A percentile compares a stretch with the other conserved stretches of the same genome.
Conservation (phyloP, 805 yeast genomes). For the Barnettozyma populi region DNA sequence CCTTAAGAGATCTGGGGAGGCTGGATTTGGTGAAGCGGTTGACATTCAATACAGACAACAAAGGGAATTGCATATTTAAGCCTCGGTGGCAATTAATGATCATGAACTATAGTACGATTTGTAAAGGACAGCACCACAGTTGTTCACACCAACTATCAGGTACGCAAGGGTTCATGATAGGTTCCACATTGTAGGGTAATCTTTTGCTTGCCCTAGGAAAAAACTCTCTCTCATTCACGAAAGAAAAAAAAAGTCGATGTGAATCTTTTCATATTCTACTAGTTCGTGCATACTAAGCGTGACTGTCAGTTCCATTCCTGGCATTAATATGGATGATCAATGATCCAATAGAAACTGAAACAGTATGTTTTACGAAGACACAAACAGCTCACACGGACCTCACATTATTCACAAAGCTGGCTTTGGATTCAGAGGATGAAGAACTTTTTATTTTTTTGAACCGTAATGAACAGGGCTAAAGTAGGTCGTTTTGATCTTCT, state of each 20-base stretch:
- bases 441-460: slow-evolving; percentile 23
- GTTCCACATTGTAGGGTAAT: background rate
- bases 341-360: background rate
- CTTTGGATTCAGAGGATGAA: slow-evolving; percentile 19
- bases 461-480: slow-evolving; percentile 24
- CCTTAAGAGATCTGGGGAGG: slow-evolving; percentile 61
- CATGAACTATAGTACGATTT: background rate
- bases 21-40: slow-evolving; percentile 54
- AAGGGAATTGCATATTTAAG: slow-evolving; percentile 25
- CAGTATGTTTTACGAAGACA: background rate
- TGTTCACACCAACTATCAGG: no score
- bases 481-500: slow-evolving; percentile 27
- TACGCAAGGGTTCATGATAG: no score
- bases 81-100: background rate
- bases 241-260: no score
- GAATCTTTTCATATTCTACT: no score
- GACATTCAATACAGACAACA: slow-evolving; percentile 39
- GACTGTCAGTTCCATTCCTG: no score
- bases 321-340: background rate
- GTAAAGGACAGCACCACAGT: no score
- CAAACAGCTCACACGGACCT: background rate
- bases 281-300: background rate
- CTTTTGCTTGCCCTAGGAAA: background rate
- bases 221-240: no score
- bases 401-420: background rate